Percentiles rank a stretch among this genome's conserved stretches.
Evolutionary conservation across 495 filamentous ascomycete genomes (phyloP).

Genomic region (Podospora pseudopauciseta): DNA sequence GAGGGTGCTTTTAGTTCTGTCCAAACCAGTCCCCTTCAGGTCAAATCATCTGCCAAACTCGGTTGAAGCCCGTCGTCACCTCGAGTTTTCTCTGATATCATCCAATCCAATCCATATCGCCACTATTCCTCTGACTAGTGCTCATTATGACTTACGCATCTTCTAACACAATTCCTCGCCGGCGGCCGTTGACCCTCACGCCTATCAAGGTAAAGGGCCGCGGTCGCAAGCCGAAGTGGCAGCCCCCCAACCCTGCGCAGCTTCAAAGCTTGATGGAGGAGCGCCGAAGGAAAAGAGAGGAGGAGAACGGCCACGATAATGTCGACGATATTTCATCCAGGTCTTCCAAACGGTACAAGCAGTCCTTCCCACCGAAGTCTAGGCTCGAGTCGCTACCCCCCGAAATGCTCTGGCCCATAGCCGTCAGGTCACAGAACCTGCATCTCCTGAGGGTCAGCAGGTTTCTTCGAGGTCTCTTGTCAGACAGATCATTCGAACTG

Average conservation of each 20-base stretch:
- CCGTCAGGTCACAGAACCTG: constrained; percentile 37
- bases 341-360: constrained; percentile 1
- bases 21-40: background rate
- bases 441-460: constrained; percentile 36
- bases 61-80: background rate
- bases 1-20: background rate
- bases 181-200: constrained; percentile 20
- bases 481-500: constrained; percentile 24
- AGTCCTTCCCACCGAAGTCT: constrained; percentile 15
- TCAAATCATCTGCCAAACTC: background rate
- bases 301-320: background rate
- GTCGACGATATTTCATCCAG: background rate
- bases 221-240: constrained; percentile 16
- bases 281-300: constrained; percentile 4
- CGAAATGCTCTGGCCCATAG: constrained; percentile 44
- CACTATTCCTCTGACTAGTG: background rate
- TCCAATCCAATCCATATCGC: background rate
- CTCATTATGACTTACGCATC: background rate
- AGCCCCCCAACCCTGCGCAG: constrained; percentile 18
- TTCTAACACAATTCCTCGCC: background rate
- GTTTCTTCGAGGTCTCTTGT: constrained; percentile 34
- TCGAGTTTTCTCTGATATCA: background rate
- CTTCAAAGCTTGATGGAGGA: background rate
- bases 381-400: constrained; percentile 37
- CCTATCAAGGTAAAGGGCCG: constrained; percentile 29